Conservation (phyloP, 208 protist genomes). For the Porcisia deanei region DNA sequence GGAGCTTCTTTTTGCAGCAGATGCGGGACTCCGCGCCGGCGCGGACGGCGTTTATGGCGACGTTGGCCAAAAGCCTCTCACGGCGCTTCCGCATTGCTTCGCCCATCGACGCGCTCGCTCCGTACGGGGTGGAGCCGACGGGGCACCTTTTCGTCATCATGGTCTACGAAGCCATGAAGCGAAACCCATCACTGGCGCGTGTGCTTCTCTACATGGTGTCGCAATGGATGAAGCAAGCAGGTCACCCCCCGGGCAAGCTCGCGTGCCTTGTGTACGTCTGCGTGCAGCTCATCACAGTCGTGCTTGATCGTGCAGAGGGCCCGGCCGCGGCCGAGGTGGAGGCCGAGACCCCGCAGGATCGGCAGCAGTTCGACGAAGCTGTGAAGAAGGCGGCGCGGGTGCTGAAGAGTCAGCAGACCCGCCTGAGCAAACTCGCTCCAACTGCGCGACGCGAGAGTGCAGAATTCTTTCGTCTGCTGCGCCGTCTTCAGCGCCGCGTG, state of each 20-base stretch:
- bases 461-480: constrained; percentile 72
- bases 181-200: constrained; percentile 73
- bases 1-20: constrained; percentile 85
- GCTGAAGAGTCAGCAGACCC: constrained; percentile 57
- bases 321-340: constrained; percentile 59
- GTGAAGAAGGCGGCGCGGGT: constrained; percentile 59
- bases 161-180: constrained; percentile 90
- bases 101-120: constrained; percentile 63
- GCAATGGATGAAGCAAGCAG: constrained; percentile 78
- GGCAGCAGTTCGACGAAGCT: constrained; percentile 65
- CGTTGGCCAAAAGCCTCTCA: constrained; percentile 80
- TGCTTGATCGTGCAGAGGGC: constrained; percentile 55
- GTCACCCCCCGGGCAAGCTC: constrained; percentile 78
- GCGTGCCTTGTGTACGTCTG: constrained; percentile 86
- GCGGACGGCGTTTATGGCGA: constrained; percentile 83
- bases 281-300: constrained; percentile 73
- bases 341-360: constrained; percentile 74
- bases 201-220: constrained; percentile 87
- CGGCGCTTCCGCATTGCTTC: constrained; percentile 80
- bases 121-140: constrained; percentile 56
- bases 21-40: constrained; percentile 83
- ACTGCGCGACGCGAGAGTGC: constrained; percentile 60
- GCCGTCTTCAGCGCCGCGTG: constrained; percentile 59
- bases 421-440: constrained; percentile 56
- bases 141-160: constrained; percentile 84